These are phyloP conservation scores for Fusarium mundagurra DNA, from an alignment of 2,329 filamentous ascomycete genomes.

Conservation along the genomic window DNA sequence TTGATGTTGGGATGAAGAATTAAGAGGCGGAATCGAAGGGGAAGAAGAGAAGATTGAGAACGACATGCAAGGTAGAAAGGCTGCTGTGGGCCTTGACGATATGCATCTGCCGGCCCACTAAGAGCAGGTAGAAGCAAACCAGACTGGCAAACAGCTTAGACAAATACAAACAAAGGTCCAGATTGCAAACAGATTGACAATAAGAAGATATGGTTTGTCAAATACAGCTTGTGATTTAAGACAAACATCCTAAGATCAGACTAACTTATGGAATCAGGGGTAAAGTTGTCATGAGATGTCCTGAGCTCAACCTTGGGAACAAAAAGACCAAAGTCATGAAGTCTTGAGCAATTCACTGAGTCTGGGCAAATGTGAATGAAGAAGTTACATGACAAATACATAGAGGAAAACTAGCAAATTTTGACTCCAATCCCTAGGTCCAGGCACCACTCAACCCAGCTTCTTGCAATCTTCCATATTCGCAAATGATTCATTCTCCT, in stretches of 20 bases:
- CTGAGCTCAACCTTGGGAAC: too few species aligned
- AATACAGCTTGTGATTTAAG: background rate
- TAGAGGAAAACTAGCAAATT: background rate
- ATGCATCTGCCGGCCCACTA: background rate
- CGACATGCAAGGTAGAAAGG: background rate
- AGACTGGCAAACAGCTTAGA: background rate
- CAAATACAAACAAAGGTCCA: background rate
- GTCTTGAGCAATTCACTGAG: accelerated
- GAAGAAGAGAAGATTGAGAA: background rate
- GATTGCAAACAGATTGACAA: background rate
- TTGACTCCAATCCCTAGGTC: background rate
- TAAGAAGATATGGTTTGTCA: accelerated
- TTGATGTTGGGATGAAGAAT: background rate
- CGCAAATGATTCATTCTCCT: accelerated
- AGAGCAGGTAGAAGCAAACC: background rate
- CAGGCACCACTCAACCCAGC: background rate
- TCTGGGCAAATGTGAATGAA: too few species aligned
- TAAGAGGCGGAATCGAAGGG: background rate
- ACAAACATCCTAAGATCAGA: background rate
- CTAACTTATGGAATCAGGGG: background rate
- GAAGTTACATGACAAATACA: background rate
- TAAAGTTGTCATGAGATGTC: background rate
- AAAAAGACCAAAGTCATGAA: too few species aligned
- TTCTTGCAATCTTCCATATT: accelerated
- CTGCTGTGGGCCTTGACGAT: background rate